Base-by-base conservation (phyloP, 768 basidiomycete species). In the Kwoniella shandongensis region DNA sequence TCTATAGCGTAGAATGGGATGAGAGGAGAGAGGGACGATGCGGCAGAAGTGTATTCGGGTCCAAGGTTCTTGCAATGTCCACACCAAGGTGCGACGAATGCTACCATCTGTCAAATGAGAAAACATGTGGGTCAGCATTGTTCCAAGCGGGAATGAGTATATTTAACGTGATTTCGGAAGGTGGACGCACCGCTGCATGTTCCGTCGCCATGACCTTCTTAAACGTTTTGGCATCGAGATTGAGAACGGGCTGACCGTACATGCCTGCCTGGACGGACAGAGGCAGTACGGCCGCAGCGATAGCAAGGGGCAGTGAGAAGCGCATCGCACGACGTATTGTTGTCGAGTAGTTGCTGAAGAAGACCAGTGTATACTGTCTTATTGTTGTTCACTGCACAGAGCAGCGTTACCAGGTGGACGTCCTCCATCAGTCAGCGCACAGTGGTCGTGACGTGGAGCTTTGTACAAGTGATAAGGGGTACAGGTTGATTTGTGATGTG, bases 1-100 rank as follows among this genome's bases (percentile, higher is more conserved):
- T 97, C 90, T n/a, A 97, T 83, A 12, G 91, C 90, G 75, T 92
- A 96, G 53, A 88, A 82, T 0, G 91, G 91, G 22, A 97, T 80
- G 25, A 96, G 80, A 2, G 93, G 91, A 57, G 84, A 80, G 6
- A 96, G 81, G 0, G 84, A 86, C 11, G 83, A 75, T 0, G 91
- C 91, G 3, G 90, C 90, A 66, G 88, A 86, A 73, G 83, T 85
- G 67, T 85, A 89, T 72, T 94, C 89, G 0, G 93, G 92, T 5
- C 81, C 88, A 81, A 94, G 83, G 32, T 79, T 79, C 79, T 92
- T 84, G 73, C 92, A 96, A 70, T 96, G 88, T 86, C 89, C 61
- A 53, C 58, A 60, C 92, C 91, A 94, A 3, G 91, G 88, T n/a
- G 92, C 92, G 12, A 92, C 87, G 71, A 93, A 96, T 1, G 90